Conservation (phyloP, 2,329 filamentous ascomycete species). For the Colletotrichum sp. region DNA sequence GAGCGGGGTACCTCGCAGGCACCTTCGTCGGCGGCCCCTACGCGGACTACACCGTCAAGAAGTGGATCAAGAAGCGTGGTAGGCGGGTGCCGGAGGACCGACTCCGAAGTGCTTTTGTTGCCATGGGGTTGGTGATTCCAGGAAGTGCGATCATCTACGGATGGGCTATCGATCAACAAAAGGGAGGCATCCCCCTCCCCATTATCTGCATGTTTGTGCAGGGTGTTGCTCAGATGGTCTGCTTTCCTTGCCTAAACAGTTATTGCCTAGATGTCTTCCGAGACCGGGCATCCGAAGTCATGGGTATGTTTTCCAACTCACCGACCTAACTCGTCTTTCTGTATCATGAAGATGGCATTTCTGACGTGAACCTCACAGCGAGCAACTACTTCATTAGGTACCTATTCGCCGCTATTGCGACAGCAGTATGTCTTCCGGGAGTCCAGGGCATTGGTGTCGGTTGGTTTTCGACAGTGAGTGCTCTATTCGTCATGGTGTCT, state of each 20-base stretch:
- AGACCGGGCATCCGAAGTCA: slow-evolving; percentile 16
- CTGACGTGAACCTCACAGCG: slow-evolving; percentile 40
- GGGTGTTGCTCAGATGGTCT: slow-evolving; percentile 72
- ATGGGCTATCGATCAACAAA: slow-evolving; percentile 47
- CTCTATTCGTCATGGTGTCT: slow-evolving; percentile 7
- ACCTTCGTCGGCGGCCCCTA: slow-evolving; percentile 74
- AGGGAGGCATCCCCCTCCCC: slow-evolving; percentile 54
- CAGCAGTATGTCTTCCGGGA: slow-evolving; percentile 75
- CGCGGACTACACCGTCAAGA: slow-evolving; percentile 68
- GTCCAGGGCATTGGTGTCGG: slow-evolving; percentile 77
- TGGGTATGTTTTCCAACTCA: background rate
- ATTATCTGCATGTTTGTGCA: slow-evolving; percentile 73
- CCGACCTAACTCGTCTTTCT: background rate
- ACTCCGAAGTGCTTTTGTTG: slow-evolving; percentile 63
- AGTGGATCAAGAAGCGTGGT: slow-evolving; percentile 58
- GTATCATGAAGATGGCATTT: background rate
- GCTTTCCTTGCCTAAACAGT: slow-evolving; percentile 72
- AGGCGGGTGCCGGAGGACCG: slow-evolving; percentile 74
- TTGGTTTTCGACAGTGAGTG: slow-evolving; percentile 76
- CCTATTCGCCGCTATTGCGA: slow-evolving; percentile 73
- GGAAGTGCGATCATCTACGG: slow-evolving; percentile 73
- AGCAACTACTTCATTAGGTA: slow-evolving; percentile 84
- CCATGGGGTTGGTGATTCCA: slow-evolving; percentile 66
- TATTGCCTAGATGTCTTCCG: slow-evolving; percentile 35
- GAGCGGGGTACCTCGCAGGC: slow-evolving; percentile 68